Percentiles rank a stretch among this genome's conserved stretches.
Evolutionary conservation across 768 basidiomycete species (phyloP).

Genomic region (Cystofilobasidium capitatum): DNA sequence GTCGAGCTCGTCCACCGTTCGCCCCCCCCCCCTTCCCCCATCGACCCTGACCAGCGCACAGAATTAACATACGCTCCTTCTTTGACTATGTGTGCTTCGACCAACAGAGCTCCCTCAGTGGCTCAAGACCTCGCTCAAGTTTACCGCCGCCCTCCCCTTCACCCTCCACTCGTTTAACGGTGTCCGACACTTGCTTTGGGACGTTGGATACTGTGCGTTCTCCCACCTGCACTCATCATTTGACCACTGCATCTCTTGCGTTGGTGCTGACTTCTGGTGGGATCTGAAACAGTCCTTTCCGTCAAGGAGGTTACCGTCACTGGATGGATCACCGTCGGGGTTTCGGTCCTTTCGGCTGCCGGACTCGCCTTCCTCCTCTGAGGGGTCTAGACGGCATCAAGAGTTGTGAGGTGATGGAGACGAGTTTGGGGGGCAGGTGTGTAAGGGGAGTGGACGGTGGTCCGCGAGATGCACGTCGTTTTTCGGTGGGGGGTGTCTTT

Average conservation of each 20-base stretch:
- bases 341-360: conserved; percentile 15
- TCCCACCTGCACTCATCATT: background rate
- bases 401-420: background rate
- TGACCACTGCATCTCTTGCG: background rate
- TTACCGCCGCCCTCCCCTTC: conserved; percentile 73
- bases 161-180: conserved; percentile 87
- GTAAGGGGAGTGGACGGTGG: too few species aligned
- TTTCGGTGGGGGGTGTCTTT: too few species aligned
- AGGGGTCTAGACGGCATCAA: background rate
- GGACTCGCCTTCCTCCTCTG: conserved; percentile 10
- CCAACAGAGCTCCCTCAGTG: conserved; percentile 13
- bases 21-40: background rate
- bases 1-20: conserved; percentile 53
- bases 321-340: conserved; percentile 24
- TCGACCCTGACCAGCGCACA: background rate
- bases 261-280: background rate
- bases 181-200: conserved; percentile 82
- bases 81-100: conserved; percentile 48
- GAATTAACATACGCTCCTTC: background rate
- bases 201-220: conserved; percentile 71
- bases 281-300: conserved; percentile 11
- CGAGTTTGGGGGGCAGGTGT: background rate
- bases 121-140: conserved; percentile 66
- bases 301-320: conserved; percentile 24
- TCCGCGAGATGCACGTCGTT: too few species aligned